Evolutionary conservation across 1,284 basidiomycete species (phyloP).

Genomic region (Apiotrichum montevideense): DNA sequence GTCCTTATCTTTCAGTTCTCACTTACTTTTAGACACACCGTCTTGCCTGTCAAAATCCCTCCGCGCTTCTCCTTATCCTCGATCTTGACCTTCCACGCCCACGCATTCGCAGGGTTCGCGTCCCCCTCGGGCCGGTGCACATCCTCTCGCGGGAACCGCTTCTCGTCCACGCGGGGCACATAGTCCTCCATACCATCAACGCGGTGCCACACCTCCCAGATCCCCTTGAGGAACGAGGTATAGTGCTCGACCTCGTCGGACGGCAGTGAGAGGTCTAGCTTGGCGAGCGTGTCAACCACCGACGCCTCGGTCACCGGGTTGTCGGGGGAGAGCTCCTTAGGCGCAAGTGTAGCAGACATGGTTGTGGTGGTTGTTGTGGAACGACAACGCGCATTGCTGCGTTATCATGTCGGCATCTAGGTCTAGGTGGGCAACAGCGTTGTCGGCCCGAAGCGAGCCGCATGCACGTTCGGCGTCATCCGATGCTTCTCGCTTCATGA

Average conservation of each 20-base stretch:
- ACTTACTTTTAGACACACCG: slow-evolving; percentile 28
- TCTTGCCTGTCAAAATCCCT: slow-evolving; percentile 25
- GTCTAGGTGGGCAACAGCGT: neutral
- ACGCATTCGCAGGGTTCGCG: slow-evolving; percentile 28
- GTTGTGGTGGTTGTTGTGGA: neutral
- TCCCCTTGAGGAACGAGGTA: slow-evolving; percentile 21
- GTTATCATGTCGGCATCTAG: neutral
- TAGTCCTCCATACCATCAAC: slow-evolving; percentile 31
- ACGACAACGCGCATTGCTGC: no score
- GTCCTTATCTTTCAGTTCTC: no score
- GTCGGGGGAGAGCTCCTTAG: neutral
- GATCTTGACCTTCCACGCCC: slow-evolving; percentile 26
- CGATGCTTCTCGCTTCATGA: no score
- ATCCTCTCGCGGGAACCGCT: slow-evolving; percentile 24
- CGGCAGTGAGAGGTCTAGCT: slow-evolving; percentile 15
- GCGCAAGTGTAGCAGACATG: slow-evolving; percentile 25
- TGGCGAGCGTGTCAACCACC: slow-evolving; percentile 15
- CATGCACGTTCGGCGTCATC: no score
- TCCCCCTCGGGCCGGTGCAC: slow-evolving; percentile 14
- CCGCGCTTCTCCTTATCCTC: slow-evolving; percentile 1
- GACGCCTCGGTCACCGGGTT: slow-evolving; percentile 19
- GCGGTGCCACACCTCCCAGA: slow-evolving; percentile 31
- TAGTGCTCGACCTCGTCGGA: slow-evolving; percentile 12
- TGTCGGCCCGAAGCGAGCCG: no score
- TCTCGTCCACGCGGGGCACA: slow-evolving; percentile 23